Conservation (phyloP, 1,139 yeast species). For the Scheffersomyces illinoinensis region DNA sequence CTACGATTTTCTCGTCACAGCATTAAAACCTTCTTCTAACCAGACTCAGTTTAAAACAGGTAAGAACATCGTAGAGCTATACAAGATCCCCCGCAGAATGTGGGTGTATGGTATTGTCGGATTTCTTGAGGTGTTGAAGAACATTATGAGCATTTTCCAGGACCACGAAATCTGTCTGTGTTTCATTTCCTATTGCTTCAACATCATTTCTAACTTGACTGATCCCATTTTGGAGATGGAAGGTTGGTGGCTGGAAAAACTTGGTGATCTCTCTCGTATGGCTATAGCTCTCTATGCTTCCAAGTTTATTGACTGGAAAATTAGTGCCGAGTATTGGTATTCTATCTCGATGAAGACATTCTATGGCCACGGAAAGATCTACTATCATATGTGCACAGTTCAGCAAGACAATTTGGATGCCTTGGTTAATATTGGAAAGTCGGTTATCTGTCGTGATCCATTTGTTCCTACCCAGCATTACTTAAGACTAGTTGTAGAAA, state of each 20-base stretch:
- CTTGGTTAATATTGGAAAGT: constrained; percentile 72
- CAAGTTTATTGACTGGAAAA: constrained; percentile 77
- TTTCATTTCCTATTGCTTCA: constrained; percentile 51
- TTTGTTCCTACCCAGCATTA: constrained; percentile 81
- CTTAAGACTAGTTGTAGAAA: constrained; percentile 72
- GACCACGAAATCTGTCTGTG: constrained; percentile 52
- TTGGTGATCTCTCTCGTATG: constrained; percentile 80
- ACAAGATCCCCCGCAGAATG: constrained; percentile 73
- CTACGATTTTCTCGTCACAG: constrained; percentile 68
- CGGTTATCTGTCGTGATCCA: constrained; percentile 77
- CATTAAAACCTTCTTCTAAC: constrained; percentile 60
- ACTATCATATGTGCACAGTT: constrained; percentile 81
- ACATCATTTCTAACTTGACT: constrained; percentile 53
- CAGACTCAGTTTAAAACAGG: constrained; percentile 64
- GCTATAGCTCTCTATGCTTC: constrained; percentile 80
- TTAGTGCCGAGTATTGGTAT: constrained; percentile 79
- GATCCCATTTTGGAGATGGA: constrained; percentile 56
- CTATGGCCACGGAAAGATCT: constrained; percentile 78
- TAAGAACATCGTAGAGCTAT: constrained; percentile 69
- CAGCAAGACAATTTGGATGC: constrained; percentile 81
- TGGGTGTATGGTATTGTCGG: constrained; percentile 86
- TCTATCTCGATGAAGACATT: constrained; percentile 66
- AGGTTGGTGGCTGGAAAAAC: constrained; percentile 78
- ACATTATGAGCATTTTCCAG: constrained; percentile 59
- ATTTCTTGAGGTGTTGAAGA: constrained; percentile 75